A percentile compares a stretch with the other conserved stretches of the same genome.
Conservation (phyloP, 306 rosid species). For the Corylus avellana region DNA sequence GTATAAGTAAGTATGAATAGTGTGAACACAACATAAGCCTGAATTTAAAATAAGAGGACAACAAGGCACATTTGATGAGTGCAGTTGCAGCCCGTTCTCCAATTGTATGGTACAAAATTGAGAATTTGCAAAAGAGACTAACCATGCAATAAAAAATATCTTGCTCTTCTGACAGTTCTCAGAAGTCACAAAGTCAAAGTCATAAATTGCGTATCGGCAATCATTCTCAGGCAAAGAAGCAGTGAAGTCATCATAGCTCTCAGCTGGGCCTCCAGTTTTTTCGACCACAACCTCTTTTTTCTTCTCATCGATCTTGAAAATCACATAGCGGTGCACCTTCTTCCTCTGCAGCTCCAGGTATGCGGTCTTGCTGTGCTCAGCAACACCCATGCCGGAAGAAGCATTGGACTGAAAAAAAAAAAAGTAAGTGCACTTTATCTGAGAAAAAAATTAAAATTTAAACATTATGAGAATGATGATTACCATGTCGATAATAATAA, state of each 20-base stretch:
- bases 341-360: slow-evolving; percentile 76
- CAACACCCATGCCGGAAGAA: slow-evolving; percentile 83
- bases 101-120: background rate
- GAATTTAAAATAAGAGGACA: background rate
- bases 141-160: slow-evolving; percentile 79
- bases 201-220: slow-evolving; percentile 76
- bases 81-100: background rate
- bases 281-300: slow-evolving; percentile 80
- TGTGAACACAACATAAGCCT: background rate
- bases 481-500: background rate
- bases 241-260: slow-evolving; percentile 72
- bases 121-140: slow-evolving; percentile 35
- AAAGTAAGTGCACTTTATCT: slow-evolving; percentile 8
- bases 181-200: slow-evolving; percentile 71
- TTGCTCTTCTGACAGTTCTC: slow-evolving; percentile 88
- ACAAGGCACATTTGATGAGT: background rate
- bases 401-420: slow-evolving; percentile 52
- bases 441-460: slow-evolving; percentile 2
- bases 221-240: slow-evolving; percentile 81
- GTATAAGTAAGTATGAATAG: background rate
- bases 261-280: slow-evolving; percentile 79
- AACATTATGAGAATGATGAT: background rate
- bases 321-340: slow-evolving; percentile 73
- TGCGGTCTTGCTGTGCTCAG: slow-evolving; percentile 59
- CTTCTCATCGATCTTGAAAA: slow-evolving; percentile 80